A percentile compares a stretch with the other conserved stretches of the same genome.
These are phyloP conservation scores for Mycogone perniciosa DNA, from an alignment of 2,329 filamentous ascomycete genomes.

Conservation along the genomic window DNA sequence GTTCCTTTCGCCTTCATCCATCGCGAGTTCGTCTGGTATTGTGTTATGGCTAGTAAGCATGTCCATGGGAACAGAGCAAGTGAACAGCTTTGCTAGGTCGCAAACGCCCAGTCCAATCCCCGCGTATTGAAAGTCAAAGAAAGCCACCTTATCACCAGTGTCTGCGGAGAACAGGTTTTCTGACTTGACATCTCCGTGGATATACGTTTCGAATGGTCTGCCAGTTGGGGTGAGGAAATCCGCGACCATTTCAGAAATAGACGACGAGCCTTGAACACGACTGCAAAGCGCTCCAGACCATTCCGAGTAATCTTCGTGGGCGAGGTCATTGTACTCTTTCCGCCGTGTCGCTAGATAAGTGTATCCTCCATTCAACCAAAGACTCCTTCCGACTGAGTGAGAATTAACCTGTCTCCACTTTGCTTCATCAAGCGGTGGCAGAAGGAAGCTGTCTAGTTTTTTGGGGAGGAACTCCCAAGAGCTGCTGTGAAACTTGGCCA, in stretches of 20 bases:
- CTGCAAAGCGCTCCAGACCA: conserved; percentile 48
- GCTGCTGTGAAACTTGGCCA: conserved; percentile 53
- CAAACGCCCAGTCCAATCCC: conserved; percentile 59
- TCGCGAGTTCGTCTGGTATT: conserved; percentile 35
- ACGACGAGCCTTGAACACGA: conserved; percentile 21
- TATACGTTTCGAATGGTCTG: conserved; percentile 45
- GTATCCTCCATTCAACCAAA: conserved; percentile 64
- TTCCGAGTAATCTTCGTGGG: conserved; percentile 40
- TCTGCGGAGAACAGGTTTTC: conserved; percentile 58
- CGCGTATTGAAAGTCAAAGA: conserved; percentile 66
- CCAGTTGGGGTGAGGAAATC: conserved; percentile 41
- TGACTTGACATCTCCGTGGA: conserved; percentile 65
- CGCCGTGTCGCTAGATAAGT: conserved; percentile 60
- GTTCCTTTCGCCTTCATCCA: conserved; percentile 43
- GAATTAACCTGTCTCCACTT: conserved; percentile 19
- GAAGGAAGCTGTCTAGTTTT: conserved; percentile 32
- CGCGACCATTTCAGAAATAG: conserved; percentile 48
- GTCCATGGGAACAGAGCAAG: conserved; percentile 53
- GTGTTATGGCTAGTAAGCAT: conserved; percentile 37
- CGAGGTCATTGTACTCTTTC: conserved; percentile 47
- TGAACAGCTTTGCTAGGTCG: conserved; percentile 61
- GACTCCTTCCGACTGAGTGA: conserved; percentile 17
- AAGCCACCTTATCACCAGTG: conserved; percentile 46
- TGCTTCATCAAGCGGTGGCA: conserved; percentile 51
- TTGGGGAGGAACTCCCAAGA: conserved; percentile 38